Percentiles rank a stretch among this genome's conserved stretches.
These are phyloP conservation scores for Lachancea waltii DNA, from an alignment of 805 yeast genomes.

Conservation along the genomic window DNA sequence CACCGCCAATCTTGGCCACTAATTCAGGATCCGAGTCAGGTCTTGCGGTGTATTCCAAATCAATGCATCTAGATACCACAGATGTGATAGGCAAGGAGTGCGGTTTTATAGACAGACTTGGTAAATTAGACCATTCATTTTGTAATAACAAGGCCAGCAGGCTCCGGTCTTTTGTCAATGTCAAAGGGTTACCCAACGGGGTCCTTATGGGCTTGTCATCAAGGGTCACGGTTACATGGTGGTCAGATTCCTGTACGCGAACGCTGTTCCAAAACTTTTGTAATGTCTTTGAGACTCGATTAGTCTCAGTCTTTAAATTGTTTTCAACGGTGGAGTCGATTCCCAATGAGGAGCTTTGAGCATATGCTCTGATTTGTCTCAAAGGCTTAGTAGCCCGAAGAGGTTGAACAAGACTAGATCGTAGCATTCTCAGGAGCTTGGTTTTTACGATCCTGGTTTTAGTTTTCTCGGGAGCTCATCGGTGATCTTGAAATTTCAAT, in stretches of 20 bases:
- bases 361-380: conserved; percentile 6
- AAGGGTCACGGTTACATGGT: conserved; percentile 48
- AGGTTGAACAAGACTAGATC: background rate
- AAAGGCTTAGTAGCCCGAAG: background rate
- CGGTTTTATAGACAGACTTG: conserved; percentile 62
- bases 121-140: conserved; percentile 81
- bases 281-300: conserved; percentile 60
- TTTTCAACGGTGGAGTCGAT: conserved; percentile 40
- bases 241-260: conserved; percentile 28
- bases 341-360: conserved; percentile 22
- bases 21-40: conserved; percentile 40
- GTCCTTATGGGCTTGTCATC: conserved; percentile 77
- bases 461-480: background rate
- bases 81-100: conserved; percentile 85
- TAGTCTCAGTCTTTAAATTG: conserved; percentile 54
- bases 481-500: background rate
- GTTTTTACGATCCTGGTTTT: too few species aligned
- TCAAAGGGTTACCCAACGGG: conserved; percentile 67
- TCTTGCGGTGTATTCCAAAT: conserved; percentile 42
- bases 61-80: conserved; percentile 79
- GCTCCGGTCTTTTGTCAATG: conserved; percentile 53
- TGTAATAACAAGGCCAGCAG: conserved; percentile 67
- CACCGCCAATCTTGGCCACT: conserved; percentile 55
- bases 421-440: too few species aligned
- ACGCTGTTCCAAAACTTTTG: conserved; percentile 81